Base-by-base conservation (phyloP, 306 rosid species). In the Datisca glomerata region DNA sequence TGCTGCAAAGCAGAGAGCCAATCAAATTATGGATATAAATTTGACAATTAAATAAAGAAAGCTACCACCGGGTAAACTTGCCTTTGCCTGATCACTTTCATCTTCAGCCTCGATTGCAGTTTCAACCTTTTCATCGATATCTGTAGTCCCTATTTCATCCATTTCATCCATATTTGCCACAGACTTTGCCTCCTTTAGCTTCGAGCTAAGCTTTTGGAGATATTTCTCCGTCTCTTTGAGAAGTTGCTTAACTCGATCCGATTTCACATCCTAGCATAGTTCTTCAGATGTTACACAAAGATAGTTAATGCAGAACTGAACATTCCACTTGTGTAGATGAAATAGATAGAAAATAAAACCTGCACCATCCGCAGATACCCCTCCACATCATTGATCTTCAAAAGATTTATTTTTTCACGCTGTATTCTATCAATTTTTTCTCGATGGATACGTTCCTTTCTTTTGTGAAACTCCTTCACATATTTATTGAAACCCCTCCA, bases 291-390 rank as follows among this genome's bases (percentile, higher is more conserved):
- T 45, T 15, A 60, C 17, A 44, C 48, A 52, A 32, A 34, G 29
- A 15, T 18, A 57, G 18, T 11, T 21, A 49, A 44, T 21, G 21
- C 0, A 18, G n/a, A 20, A 21, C 20, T 13, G 16, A 25, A 12
- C 18, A 12, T 5, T 47, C 41, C 21, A 18, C 24, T 45, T 21
- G 3, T 29, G 54, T 40, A 34, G 21, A 19, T 37, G 42, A 7
- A n/a, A 11, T 13, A 38, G 19, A 8, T 38, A 20, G 59, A 43
- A 8, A 56, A 39, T 56, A 42, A 67, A 45, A 91, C 99, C 92
- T 91, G 96, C 65, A 91, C 99, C 99, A 91, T 91, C 47, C 99
- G 86, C 45, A 91, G 68, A 65, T 91, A 91, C 17, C 99, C 99
- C 68, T 91, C 99, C 70, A 91, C 99, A 8, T 91, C 99, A 28